Evolutionary conservation across 306 rosid species (phyloP).

Genomic region (Prunus davidiana): DNA sequence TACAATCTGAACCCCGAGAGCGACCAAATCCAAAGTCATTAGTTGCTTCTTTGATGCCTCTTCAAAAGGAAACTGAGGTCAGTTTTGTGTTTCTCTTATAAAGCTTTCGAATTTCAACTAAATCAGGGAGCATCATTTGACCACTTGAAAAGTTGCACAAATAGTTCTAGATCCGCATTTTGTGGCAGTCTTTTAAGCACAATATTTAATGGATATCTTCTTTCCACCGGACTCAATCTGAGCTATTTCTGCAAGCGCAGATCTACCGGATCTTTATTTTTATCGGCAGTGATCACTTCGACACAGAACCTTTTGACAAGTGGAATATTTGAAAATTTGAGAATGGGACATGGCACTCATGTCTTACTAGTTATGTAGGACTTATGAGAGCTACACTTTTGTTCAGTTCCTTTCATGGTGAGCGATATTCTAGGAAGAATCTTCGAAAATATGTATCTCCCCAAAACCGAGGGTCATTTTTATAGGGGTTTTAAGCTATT

Average conservation of each 20-base stretch:
- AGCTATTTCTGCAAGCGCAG: background rate
- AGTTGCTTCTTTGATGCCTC: slow-evolving; percentile 63
- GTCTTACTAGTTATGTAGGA: background rate
- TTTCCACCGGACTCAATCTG: background rate
- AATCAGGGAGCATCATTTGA: background rate
- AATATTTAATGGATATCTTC: background rate
- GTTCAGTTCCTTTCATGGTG: background rate
- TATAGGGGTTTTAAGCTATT: background rate
- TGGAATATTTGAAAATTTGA: background rate
- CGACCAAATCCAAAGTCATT: slow-evolving; percentile 71
- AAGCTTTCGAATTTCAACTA: slow-evolving; percentile 1
- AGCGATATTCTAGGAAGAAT: background rate
- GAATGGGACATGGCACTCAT: background rate
- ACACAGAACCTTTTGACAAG: background rate
- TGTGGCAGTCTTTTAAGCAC: background rate
- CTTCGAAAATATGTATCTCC: background rate
- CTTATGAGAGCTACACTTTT: background rate
- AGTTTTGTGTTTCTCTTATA: slow-evolving; percentile 7
- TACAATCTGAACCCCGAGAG: slow-evolving; percentile 83
- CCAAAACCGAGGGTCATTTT: background rate
- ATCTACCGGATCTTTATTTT: background rate
- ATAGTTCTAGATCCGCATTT: background rate
- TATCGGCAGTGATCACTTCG: background rate
- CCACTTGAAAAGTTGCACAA: background rate
- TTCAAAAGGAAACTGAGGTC: slow-evolving; percentile 87